Base-by-base conservation (phyloP, 257 asterid species). In the Galeopsis tetrahit region DNA sequence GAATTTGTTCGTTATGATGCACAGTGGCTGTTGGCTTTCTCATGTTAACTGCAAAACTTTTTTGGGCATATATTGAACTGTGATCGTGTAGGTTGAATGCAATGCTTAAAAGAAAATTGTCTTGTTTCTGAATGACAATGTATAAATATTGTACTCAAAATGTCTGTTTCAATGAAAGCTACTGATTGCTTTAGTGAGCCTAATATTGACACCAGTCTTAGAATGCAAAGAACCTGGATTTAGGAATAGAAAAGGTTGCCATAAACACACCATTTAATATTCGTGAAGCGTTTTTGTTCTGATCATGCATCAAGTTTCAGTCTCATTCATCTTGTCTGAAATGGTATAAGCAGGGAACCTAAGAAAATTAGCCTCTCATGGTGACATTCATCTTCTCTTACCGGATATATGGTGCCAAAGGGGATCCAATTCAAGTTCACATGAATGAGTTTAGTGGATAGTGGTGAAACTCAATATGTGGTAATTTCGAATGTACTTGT, bases 31-130 rank as follows among this genome's bases (percentile, higher is more conserved):
- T 8, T 40, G 7, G 15, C 3, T 70, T 70, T 69, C 66, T 57
- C 66, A 44, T 60, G 52, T 44, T 10, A 15, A 55, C 7, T 2
- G 8, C 61, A 2, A 6, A 55, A 7, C 9, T 14, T 1, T 49
- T 7, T 49, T n/a, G 28, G 36, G 49, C 13, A n/a, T 35, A 2
- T 36, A n/a, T 38, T 61, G 39, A 34, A 46, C 36, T 48, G 32
- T 60, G 69, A 33, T 71, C 15, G 68, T 34, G 36, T 17, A 39
- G 67, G 13, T 44, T 33, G 60, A 32, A 48, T 39, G 43, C n/a
- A 17, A 53, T 53, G 11, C 60, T 46, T 38, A n/a, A 14, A n/a
- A 5, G 3, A 9, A 49, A 49, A 49, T n/a, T 49, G 6, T 1
- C 8, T 5, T 14, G 56, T 49, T 14, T n/a, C 7, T 1, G 4